phyloP scores from a whole-genome alignment of 169 alveolate genomes.

The Eimeria sp. region DNA sequence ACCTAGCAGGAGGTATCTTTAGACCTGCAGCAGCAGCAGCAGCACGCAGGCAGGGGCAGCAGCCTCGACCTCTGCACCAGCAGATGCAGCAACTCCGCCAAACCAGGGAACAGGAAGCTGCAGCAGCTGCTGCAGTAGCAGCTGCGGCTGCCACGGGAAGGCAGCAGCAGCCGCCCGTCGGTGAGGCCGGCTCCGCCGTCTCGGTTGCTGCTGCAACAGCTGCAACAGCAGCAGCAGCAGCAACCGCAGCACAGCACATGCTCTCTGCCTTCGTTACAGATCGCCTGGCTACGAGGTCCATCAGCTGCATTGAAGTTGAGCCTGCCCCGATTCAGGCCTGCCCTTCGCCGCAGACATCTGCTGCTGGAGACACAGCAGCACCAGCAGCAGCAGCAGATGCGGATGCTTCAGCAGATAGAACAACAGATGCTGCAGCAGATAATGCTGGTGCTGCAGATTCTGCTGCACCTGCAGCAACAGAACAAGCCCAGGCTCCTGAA shows the following conservation, averaged over 20 bases:
- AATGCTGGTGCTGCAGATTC: background rate
- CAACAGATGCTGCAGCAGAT: no score
- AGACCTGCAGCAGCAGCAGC: background rate
- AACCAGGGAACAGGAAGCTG: no score
- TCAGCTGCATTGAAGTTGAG: background rate
- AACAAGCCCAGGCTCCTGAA: background rate
- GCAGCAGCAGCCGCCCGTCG: constrained; percentile 39
- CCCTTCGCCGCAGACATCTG: background rate
- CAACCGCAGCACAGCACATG: constrained; percentile 50
- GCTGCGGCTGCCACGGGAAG: background rate
- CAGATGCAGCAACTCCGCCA: no score
- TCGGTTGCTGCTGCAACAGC: constrained; percentile 14
- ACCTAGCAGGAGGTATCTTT: constrained; percentile 23
- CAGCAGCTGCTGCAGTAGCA: no score
- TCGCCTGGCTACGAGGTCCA: background rate
- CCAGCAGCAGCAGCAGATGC: background rate
- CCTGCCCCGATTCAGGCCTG: constrained; percentile 52
- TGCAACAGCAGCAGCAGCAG: constrained; percentile 62
- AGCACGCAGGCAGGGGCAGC: no score
- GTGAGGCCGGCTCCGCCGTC: background rate
- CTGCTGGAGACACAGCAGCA: constrained; percentile 34
- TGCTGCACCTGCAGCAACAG: constrained; percentile 35
- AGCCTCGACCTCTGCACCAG: no score
- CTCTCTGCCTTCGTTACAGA: constrained; percentile 17
- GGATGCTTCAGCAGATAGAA: no score